These are phyloP conservation scores for Hericium rajendrae DNA, from an alignment of 768 basidiomycete genomes.

Conservation along the genomic window DNA sequence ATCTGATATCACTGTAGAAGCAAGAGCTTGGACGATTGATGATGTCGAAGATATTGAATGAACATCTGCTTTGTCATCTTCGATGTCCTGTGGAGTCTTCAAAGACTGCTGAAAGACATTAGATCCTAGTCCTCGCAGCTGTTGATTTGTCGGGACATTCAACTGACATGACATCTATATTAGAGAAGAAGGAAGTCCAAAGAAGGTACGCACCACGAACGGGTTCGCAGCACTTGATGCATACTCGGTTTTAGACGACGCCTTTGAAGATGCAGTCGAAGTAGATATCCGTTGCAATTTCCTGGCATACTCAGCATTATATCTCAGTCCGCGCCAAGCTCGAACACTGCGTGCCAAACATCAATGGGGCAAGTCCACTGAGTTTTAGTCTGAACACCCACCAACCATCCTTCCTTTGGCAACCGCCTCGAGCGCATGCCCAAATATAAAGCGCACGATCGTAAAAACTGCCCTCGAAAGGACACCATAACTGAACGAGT, in stretches of 20 bases:
- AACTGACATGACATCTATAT: no score
- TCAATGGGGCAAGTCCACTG: not conserved
- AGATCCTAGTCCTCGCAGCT: slow-evolving; percentile 42
- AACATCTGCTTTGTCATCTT: no score
- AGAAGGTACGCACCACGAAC: no score
- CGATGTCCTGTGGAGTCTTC: no score
- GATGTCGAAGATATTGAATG: not conserved
- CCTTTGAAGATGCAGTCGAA: slow-evolving; percentile 27
- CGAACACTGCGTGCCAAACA: slow-evolving; percentile 48
- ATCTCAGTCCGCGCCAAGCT: slow-evolving; percentile 70
- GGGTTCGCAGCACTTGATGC: no score
- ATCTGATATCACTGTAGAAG: slow-evolving; percentile 41
- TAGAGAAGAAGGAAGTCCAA: no score
- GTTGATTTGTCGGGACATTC: no score
- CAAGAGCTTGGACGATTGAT: slow-evolving; percentile 48
- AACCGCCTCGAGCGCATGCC: slow-evolving; percentile 62
- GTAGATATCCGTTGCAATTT: slow-evolving; percentile 54
- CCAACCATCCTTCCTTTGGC: slow-evolving; percentile 75
- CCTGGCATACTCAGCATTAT: slow-evolving; percentile 64
- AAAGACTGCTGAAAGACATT: slow-evolving; percentile 40
- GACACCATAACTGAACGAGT: slow-evolving; percentile 84
- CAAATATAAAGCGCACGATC: slow-evolving; percentile 82
- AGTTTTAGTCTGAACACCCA: slow-evolving; percentile 27
- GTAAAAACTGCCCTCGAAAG: slow-evolving; percentile 75
- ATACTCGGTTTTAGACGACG: slow-evolving; percentile 18